Evolutionary conservation across 73 alveolate genomes (phyloP), one percentile per base, ranked within the genome.

Genomic region (Paramecium biaurelia): DNA sequence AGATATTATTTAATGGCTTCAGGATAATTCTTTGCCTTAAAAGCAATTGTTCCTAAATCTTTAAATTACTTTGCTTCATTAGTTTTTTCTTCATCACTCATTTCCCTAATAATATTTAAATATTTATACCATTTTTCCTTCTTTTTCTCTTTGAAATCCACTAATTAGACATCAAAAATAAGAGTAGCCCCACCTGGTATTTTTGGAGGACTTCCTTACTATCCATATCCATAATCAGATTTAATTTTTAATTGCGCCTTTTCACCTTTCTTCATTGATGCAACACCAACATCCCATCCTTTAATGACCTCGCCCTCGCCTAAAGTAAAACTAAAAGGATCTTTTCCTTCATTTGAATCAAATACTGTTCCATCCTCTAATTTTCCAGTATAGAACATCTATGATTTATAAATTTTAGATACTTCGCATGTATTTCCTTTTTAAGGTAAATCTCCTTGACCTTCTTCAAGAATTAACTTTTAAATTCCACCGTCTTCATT

Each of bases 231-330:
- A 93, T 95, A 95, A 87, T 93, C 95, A 93, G 96, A 76, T 94
- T 92, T 92, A 89, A 94, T 93, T 58, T 85, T 96, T 43, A 98
- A 79, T 59, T 88, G 93, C 38, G 98, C 97, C 85, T 93, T 97
- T 93, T 98, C 99, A 18, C 99, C 99, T 9, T 85, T 79, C 76
- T 87, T 95, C 99, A 98, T 96, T 79, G 95, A 92, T 26, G 95
- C 97, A 38, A 97, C 98, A 37, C 99, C 99, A 58, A 94, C 95
- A 87, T 98, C 99, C 99, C 99, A 98, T 15, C 99, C 99, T 95
- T 95, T 97, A 90, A 97, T 98, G 38, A 97, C 99, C 86, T 95
- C 95, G 3, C 98, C 99, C 15, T 88, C 95, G 34, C 99, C 99
- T 37, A 97, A 94, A 18, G 88, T 93, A 92, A 98, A 98, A 30